Evolutionary conservation across 495 filamentous ascomycete genomes (phyloP), one percentile per base, ranked within the genome.

Genomic region (Penicillium robsamsonii): DNA sequence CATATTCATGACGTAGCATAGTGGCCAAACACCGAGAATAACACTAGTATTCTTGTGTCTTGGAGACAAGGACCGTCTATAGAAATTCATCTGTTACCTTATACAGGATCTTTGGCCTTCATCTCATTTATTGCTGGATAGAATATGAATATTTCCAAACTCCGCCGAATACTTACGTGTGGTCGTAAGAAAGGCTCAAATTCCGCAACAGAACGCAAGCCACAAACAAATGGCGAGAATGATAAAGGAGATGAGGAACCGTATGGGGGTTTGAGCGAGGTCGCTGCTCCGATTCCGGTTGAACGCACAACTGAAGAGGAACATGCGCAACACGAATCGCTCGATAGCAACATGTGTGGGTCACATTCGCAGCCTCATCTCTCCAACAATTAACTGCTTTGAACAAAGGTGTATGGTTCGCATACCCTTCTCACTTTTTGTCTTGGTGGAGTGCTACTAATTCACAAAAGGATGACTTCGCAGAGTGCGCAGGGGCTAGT

Each of bases 1-100:
- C 37, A 52, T 52, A 52, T 6, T 22, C 12, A 42, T 52, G 50
- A 52, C 50, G 50, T 43, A 30, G 38, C 2, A n/a, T 4, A n/a
- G 50, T 52, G 50, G 50, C 38, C 38, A 52, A 52, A 42, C 2
- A 20, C 10, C 9, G 1, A 24, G 3, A 18, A 52, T 18, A 42
- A 42, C 5, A 6, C 8, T 5, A n/a, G n/a, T n/a, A n/a, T 12
- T n/a, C 13, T 0, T 37, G 7, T 6, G 33, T 38, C n/a, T 47
- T 18, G 27, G 10, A 20, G 15, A 47, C 33, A n/a, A 37, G 8
- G 15, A 8, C 15, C 6, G n/a, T 38, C 13, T 38, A 38, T 5
- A 11, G 2, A 38, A 38, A 35, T 10, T 8, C 2, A 3, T 37
- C 0, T 24, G 3, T 52, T 10, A 17, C 17, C 18, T 20, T 4